These are phyloP conservation scores for Colletotrichum sp. DNA, from an alignment of 2,329 filamentous ascomycete species.

Conservation along the genomic window DNA sequence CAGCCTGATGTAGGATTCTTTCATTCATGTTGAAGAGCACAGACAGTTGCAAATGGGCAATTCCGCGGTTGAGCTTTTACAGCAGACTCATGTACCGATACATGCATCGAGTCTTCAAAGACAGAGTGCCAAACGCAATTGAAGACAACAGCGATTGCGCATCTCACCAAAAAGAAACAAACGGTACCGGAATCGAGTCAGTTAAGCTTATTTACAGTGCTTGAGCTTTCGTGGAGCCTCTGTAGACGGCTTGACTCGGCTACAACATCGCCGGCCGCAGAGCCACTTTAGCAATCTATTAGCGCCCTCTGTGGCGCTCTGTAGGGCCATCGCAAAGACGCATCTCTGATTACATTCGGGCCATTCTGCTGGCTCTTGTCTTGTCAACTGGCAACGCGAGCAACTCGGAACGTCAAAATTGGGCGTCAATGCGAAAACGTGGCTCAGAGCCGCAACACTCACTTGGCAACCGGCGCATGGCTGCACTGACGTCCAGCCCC, in stretches of 20 bases:
- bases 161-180: background rate
- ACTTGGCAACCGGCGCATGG: background rate
- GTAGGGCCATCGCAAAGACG: background rate
- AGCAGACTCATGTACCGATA: background rate
- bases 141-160: too few relatives aligned
- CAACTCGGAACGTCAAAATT: background rate
- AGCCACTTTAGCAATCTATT: background rate
- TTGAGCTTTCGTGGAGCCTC: background rate
- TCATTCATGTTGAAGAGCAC: background rate
- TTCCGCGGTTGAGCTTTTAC: background rate
- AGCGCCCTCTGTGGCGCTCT: background rate
- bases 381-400: background rate
- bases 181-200: background rate
- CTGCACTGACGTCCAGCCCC: background rate
- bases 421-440: background rate
- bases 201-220: background rate
- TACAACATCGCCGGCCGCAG: background rate
- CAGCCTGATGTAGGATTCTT: background rate
- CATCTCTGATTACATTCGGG: background rate
- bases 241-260: background rate
- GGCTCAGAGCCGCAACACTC: background rate
- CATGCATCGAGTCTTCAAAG: fast-evolving
- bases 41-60: background rate
- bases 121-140: background rate
- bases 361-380: background rate